Base-by-base conservation (phyloP, 2,329 filamentous ascomycete genomes). In the Dactylellina leptospora region DNA sequence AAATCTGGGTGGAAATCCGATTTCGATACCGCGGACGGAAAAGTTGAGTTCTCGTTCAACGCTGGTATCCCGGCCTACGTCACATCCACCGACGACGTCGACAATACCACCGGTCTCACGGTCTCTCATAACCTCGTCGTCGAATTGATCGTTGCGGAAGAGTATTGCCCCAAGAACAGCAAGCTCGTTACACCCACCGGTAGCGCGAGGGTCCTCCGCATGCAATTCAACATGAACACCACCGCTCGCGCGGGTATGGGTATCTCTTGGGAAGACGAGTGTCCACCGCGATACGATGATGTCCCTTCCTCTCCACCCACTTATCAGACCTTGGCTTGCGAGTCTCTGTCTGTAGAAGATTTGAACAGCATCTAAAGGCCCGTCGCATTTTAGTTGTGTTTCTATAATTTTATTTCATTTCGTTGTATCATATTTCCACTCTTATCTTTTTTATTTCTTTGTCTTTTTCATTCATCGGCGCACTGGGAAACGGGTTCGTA, bases 241-340 rank as follows among this genome's bases (percentile, higher is more conserved):
- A 97, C 93, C 2, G 90, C 96, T 81, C 86, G 91, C 70, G 86
- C 86, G 18, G 93, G 93, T 16, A 85, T 96, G 78, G 93, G 93
- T 54, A 93, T 99, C 77, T 91, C 90, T 76, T 99, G 95, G 93
- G 93, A 97, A 76, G 93, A 97, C 81, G 93, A 99, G 82, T 88
- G 91, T 78, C 93, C 93, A 10, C 93, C 93, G 0, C 86, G 96
- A 75, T 99, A 99, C 81, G 90, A 95, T 80, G 92, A 97, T 78
- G 92, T 97, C 42, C 93, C 93, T 0, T 88, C 87, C 1, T 92
- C 89, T 77, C 93, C 93, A 51, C 93, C 93, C 0, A 84, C 83
- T 4, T 93, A 93, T 80, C 82, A 78, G 18, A 40, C 60, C 44
- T 23, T 66, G 27, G 40, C 62, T 50, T 28, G 55, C 47, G 58